Evolutionary conservation across 768 basidiomycete species (phyloP), one percentile per base, ranked within the genome.

Genomic region (Lentinula guzmanii): DNA sequence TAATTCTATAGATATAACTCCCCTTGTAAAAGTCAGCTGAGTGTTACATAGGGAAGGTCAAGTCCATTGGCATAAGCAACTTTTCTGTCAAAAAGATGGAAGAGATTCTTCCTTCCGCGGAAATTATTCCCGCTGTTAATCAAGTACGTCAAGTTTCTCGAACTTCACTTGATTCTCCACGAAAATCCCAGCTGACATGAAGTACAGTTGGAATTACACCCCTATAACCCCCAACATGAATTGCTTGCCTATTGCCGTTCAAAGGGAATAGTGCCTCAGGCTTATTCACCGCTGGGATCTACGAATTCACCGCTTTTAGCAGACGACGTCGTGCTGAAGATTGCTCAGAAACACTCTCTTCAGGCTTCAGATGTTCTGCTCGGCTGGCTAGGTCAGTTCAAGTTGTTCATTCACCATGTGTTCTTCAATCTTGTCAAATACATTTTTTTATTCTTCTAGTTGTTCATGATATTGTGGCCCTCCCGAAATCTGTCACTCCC

Each of bases 271-370:
- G 74, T 86, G 54, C 79, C 89, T 0, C 80, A 91, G 70, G 91
- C 92, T 0, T 94, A 90, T 71, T 93, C 89, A 7, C 91, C 93
- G 8, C 83, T 93, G 13, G 91, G 86, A 39, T 89, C 86, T 8
- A 79, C 84, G 10, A 79, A 81, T 65, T 83, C 87, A 1, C 89
- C 88, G 7, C 74, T 93, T 6, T 70, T 93, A 37, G 69, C 68
- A 5, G 90, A 94, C 66, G 82, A 85, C 55, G 76, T 79, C 3
- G 84, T 89, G 7, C 63, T 74, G 3, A 76, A 78, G 65, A 79
- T 93, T 61, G 90, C 89, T 1, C 68, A 74, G 62, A 86, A 85
- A 69, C 76, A 87, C 68, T 71, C 70, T 1, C 70, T 88, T 53
- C 73, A 80, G 61, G 74, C 82, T 1, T 68, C 86, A 6, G 86